phyloP scores from a whole-genome alignment of 2,329 filamentous ascomycete species.

The Claviceps maximensis region DNA sequence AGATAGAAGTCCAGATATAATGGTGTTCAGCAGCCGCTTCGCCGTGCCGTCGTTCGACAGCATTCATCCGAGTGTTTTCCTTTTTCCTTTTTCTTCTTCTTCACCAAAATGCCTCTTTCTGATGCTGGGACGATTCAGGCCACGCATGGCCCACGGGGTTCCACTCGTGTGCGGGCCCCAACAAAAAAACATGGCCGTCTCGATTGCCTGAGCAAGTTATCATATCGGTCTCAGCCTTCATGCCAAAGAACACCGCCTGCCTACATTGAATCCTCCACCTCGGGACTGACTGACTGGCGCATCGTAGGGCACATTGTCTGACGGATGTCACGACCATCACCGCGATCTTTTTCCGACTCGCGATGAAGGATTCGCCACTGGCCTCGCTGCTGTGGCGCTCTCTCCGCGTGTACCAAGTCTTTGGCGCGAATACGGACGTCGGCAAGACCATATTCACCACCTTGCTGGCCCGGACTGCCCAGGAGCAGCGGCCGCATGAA shows the following conservation, averaged over 20 bases:
- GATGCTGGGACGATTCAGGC: background rate
- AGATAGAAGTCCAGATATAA: too few relatives aligned
- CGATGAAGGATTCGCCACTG: constrained; percentile 25
- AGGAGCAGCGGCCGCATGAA: constrained; percentile 29
- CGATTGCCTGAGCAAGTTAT: too few relatives aligned
- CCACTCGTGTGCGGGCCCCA: constrained; percentile 3
- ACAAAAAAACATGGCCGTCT: constrained; percentile 5
- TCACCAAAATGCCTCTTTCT: background rate
- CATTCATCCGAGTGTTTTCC: too few relatives aligned
- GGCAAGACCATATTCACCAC: constrained; percentile 76
- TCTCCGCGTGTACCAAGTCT: constrained; percentile 60
- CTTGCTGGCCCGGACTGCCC: constrained; percentile 51
- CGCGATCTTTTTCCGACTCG: background rate
- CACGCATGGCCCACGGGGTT: background rate
- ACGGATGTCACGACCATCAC: background rate
- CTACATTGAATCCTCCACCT: too few relatives aligned
- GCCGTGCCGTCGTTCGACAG: too few relatives aligned
- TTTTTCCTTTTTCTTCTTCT: too few relatives aligned
- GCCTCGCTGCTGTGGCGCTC: constrained; percentile 54
- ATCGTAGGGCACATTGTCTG: too few relatives aligned
- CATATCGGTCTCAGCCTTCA: too few relatives aligned
- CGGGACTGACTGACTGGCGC: too few relatives aligned
- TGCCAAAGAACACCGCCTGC: background rate
- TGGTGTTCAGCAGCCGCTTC: too few relatives aligned
- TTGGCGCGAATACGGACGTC: constrained; percentile 72